Percentiles rank a stretch among this genome's conserved stretches.
phyloP scores from a whole-genome alignment of 2,329 filamentous ascomycete genomes.

The Teratosphaeria gauchensis region DNA sequence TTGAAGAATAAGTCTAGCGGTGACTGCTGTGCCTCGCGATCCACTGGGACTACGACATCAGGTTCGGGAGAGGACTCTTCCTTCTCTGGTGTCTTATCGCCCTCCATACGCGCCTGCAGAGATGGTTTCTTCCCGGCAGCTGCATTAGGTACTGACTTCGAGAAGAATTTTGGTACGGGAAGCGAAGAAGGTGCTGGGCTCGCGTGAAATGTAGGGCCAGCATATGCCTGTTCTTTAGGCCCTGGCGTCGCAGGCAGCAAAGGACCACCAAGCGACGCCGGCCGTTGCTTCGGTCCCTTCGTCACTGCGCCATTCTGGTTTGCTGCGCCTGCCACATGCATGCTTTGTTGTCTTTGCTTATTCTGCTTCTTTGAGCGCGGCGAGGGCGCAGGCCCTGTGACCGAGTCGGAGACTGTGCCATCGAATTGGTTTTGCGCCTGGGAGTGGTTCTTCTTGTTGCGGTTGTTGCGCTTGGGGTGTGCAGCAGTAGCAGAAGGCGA shows the following conservation, averaged over 20 bases:
- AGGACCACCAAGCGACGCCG: slow-evolving; percentile 35
- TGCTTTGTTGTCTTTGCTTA: slow-evolving; percentile 13
- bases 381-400: slow-evolving; percentile 12
- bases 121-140: slow-evolving; percentile 32
- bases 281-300: slow-evolving; percentile 23
- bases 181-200: slow-evolving; percentile 85
- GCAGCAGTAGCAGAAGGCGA: slow-evolving; percentile 13
- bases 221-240: slow-evolving; percentile 56
- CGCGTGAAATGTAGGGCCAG: slow-evolving; percentile 87
- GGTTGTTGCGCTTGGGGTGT: slow-evolving; percentile 24
- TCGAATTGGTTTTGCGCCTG: slow-evolving; percentile 9
- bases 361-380: slow-evolving; percentile 13
- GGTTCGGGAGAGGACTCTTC: slow-evolving; percentile 45
- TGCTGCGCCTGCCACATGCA: slow-evolving; percentile 5
- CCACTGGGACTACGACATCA: slow-evolving; percentile 32
- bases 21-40: slow-evolving; percentile 47
- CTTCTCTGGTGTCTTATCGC: slow-evolving; percentile 30
- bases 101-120: slow-evolving; percentile 35
- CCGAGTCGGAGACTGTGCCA: slow-evolving; percentile 19
- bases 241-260: slow-evolving; percentile 30
- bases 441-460: slow-evolving; percentile 12
- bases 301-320: slow-evolving; percentile 10
- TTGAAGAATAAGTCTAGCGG: slow-evolving; percentile 86
- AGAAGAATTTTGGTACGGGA: slow-evolving; percentile 81
- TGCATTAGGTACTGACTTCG: slow-evolving; percentile 63